Conservation (phyloP, 2,329 filamentous ascomycete species). For the Phoma herbarum region DNA sequence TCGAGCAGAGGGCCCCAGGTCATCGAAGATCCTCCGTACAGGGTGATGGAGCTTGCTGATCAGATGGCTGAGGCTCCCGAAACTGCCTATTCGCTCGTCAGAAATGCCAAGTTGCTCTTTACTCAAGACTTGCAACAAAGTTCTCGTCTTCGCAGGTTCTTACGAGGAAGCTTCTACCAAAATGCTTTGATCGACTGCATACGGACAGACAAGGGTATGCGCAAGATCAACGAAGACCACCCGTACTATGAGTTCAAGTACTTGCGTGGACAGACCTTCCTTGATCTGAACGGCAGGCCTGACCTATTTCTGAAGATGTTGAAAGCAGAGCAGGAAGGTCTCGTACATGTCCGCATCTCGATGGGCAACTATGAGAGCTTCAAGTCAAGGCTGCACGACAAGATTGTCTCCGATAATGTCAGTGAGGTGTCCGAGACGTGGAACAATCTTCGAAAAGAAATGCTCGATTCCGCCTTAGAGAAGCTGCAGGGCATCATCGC, state of each 20-base stretch:
- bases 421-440: constrained; percentile 94
- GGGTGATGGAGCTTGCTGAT: constrained; percentile 88
- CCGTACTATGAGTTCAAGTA: constrained; percentile 99
- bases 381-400: constrained; percentile 76
- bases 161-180: constrained; percentile 84
- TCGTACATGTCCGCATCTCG: constrained; percentile 83
- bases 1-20: constrained; percentile 70
- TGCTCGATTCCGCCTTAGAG: constrained; percentile 79
- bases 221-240: constrained; percentile 92
- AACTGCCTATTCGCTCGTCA: constrained; percentile 78
- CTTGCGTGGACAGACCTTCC: constrained; percentile 85
- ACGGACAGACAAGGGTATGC: constrained; percentile 91
- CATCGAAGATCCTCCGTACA: constrained; percentile 81
- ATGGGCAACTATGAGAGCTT: constrained; percentile 81
- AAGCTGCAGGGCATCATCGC: constrained; percentile 86
- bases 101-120: constrained; percentile 85
- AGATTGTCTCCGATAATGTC: constrained; percentile 94
- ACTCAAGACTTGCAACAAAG: constrained; percentile 89
- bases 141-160: constrained; percentile 86
- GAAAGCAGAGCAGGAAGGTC: constrained; percentile 91
- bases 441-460: constrained; percentile 87
- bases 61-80: constrained; percentile 60
- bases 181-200: constrained; percentile 85
- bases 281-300: constrained; percentile 80
- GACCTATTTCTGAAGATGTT: constrained; percentile 97